These are phyloP conservation scores for Oehlia diaphana DNA, from an alignment of 192 early-diverging fungal genomes.

Conservation along the genomic window DNA sequence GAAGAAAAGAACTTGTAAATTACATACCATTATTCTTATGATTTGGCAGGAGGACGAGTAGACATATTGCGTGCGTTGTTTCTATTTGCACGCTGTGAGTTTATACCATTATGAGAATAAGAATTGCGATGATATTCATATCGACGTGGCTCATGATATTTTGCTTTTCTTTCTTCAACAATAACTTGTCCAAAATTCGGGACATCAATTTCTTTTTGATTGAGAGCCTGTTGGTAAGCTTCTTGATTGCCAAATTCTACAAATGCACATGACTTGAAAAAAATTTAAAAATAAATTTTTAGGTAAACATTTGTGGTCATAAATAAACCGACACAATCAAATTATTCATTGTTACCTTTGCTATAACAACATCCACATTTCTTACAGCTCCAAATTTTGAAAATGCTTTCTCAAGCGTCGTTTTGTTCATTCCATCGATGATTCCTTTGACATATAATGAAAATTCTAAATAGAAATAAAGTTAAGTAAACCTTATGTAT, in stretches of 20 bases:
- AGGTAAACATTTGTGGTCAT: not conserved
- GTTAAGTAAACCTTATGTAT: not conserved
- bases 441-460: conserved; percentile 68
- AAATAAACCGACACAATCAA: not conserved
- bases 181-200: conserved; percentile 38
- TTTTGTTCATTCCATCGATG: conserved; percentile 48
- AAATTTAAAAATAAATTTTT: not conserved
- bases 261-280: conserved; percentile 61
- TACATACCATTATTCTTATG: conserved; percentile 11
- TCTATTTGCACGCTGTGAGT: conserved; percentile 2
- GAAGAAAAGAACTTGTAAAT: not conserved
- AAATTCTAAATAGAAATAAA: conserved; percentile 48
- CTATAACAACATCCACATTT: conserved; percentile 53
- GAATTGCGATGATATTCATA: not conserved
- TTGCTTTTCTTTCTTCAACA: conserved; percentile 49
- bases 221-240: conserved; percentile 62
- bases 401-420: conserved; percentile 57
- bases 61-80: not conserved
- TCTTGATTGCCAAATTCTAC: conserved; percentile 69
- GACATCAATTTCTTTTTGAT: conserved; percentile 48
- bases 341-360: not conserved
- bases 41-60: conserved; percentile 4
- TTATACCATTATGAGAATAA: not conserved
- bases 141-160: not conserved
- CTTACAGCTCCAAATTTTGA: conserved; percentile 58